phyloP scores from a whole-genome alignment of 75 land plant species.

The Isoetes taiwanensis region DNA sequence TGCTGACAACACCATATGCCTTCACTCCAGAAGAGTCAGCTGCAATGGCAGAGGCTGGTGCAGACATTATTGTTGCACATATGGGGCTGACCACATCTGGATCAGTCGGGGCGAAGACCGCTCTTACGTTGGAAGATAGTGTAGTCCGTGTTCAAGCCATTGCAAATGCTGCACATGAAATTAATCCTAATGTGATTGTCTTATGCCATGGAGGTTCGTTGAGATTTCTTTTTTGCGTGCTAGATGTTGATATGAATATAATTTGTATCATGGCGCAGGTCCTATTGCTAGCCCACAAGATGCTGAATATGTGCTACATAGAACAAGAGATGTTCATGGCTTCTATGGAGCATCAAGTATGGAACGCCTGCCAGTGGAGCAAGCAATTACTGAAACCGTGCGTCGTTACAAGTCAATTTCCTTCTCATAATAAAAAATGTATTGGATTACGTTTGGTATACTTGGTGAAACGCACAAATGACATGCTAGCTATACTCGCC shows the following conservation, averaged over 20 bases:
- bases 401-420: constrained; percentile 73
- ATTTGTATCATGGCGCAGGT: constrained; percentile 32
- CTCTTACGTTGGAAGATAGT: constrained; percentile 70
- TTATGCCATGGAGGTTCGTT: constrained; percentile 93
- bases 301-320: constrained; percentile 75
- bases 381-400: constrained; percentile 72
- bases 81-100: constrained; percentile 99
- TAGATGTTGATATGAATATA: background rate
- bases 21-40: constrained; percentile 73
- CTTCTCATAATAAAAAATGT: too few species aligned
- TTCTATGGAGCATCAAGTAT: constrained; percentile 96
- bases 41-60: constrained; percentile 93
- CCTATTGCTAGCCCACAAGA: constrained; percentile 91
- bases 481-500: too few species aligned
- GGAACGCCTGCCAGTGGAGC: constrained; percentile 96
- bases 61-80: constrained; percentile 94
- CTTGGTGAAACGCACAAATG: too few species aligned
- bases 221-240: too few species aligned
- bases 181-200: constrained; percentile 67
- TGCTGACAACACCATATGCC: constrained; percentile 94
- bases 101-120: constrained; percentile 85
- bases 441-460: too few species aligned
- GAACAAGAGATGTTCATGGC: constrained; percentile 89
- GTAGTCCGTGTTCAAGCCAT: constrained; percentile 75
- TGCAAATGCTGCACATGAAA: constrained; percentile 70